Evolutionary conservation across 2,329 filamentous ascomycete genomes (phyloP), one percentile per base, ranked within the genome.

Genomic region (Fusarium neocosmosporiellum): DNA sequence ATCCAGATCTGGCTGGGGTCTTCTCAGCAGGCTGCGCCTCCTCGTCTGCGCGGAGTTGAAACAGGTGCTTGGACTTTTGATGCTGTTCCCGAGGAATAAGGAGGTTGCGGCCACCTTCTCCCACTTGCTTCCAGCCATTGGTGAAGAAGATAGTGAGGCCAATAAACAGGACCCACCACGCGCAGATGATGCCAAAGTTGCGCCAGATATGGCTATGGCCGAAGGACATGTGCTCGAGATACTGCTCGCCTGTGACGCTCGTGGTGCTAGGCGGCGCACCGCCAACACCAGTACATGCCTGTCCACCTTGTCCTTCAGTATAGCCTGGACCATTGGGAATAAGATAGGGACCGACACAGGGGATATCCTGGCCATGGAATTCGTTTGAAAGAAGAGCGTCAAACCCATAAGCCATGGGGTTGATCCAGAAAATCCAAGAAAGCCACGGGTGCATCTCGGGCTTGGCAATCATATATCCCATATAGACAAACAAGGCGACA

Each of bases 361-460:
- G 75, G 39, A 87, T 88, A 3, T 81, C 72, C 13, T 82, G 83
- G 13, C 84, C 83, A 24, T 84, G 81, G 60, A 90, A 88, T 71
- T 93, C 91, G 76, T 92, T 92, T 63, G 88, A 81, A 84, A 90
- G 88, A 11, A 92, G 81, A 2, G 85, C 83, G 74, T 93, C 90
- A 72, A 92, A 92, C 0, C 86, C 89, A 69, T 92, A 92, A 4
- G 85, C 87, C 13, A 92, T 86, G 3, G 90, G 78, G 59, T 88
- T 89, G 63, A 92, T 88, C 91, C 91, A 93, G 31, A 88, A 83
- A 24, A 88, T 86, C 90, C 90, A 93, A 2, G 87, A 87, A 13
- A 89, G 43, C 77, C 76, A 76, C 22, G 46, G 13, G 1, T 76
- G 84, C 88, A 90, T 92, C 75, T 91, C 77, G 9, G 67, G 61